These are phyloP conservation scores for Carex pumila DNA, from an alignment of 176 grass and related monocot genomes.

Conservation along the genomic window DNA sequence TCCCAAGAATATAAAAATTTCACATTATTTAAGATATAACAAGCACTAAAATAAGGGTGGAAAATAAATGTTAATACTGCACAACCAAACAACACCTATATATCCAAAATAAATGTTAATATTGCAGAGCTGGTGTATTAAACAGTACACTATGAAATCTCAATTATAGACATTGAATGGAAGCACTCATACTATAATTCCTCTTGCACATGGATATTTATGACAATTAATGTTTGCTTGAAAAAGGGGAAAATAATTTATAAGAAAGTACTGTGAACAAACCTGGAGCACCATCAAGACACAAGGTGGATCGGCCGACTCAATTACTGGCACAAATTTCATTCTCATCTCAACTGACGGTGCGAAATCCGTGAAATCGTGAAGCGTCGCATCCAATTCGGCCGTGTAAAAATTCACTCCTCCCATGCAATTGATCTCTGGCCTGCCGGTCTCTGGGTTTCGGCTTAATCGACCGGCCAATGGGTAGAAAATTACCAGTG, in stretches of 20 bases:
- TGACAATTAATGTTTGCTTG: not conserved
- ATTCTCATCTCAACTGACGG: conserved; percentile 14
- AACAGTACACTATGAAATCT: not conserved
- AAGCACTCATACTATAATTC: not conserved
- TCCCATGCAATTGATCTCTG: conserved; percentile 55
- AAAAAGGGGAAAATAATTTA: not conserved
- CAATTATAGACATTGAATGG: not conserved
- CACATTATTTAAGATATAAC: too few relatives aligned
- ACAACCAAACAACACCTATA: too few relatives aligned
- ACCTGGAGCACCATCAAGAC: conserved; percentile 1
- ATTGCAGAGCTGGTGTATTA: too few relatives aligned
- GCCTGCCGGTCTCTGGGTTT: conserved; percentile 9
- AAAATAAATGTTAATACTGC: too few relatives aligned
- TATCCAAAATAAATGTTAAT: too few relatives aligned
- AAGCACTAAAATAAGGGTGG: too few relatives aligned
- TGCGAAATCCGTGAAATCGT: conserved; percentile 30
- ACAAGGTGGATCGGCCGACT: not conserved
- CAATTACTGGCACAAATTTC: not conserved
- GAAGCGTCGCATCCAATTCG: conserved; percentile 7
- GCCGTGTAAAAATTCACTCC: conserved; percentile 34
- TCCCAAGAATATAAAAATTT: too few relatives aligned
- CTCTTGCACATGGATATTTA: not conserved
- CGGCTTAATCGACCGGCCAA: conserved; percentile 43
- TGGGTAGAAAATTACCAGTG: conserved; percentile 55
- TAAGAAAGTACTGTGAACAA: not conserved